Conservation (phyloP, 768 basidiomycete species). For the Cyclocybe aegerita region DNA sequence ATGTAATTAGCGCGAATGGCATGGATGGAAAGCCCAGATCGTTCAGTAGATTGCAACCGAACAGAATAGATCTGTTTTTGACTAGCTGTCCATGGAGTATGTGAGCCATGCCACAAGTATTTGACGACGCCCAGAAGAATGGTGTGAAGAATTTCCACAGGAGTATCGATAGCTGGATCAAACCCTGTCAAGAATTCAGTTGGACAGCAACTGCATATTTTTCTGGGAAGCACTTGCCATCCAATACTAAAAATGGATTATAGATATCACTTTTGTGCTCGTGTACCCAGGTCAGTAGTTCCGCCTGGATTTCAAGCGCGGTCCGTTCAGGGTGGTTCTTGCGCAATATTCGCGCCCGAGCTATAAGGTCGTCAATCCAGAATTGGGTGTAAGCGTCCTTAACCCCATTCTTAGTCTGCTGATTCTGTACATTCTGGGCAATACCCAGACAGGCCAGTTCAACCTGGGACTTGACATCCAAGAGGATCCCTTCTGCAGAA, state of each 20-base stretch:
- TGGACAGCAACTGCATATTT: background rate
- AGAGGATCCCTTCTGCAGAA: slow-evolving; percentile 17
- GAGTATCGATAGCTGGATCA: slow-evolving; percentile 31
- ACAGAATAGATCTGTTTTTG: slow-evolving; percentile 24
- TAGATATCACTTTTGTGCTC: slow-evolving; percentile 20
- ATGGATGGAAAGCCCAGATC: slow-evolving; percentile 26
- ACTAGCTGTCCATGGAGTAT: slow-evolving; percentile 27
- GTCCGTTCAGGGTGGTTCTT: slow-evolving; percentile 15
- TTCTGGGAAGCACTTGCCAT: slow-evolving; percentile 17
- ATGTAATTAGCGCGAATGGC: slow-evolving; percentile 39
- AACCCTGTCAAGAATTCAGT: slow-evolving; percentile 19
- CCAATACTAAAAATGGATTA: slow-evolving; percentile 29
- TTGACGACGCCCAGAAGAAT: slow-evolving; percentile 41
- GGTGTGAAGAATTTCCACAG: slow-evolving; percentile 45
- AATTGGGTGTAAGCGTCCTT: slow-evolving; percentile 38
- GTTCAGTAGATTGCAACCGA: slow-evolving; percentile 31
- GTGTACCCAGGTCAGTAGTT: slow-evolving; percentile 27
- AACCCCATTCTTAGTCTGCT: slow-evolving; percentile 32
- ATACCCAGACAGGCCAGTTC: slow-evolving; percentile 29
- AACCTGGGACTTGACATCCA: slow-evolving; percentile 29
- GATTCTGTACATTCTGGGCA: slow-evolving; percentile 20
- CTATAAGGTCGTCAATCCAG: slow-evolving; percentile 35
- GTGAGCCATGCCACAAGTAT: slow-evolving; percentile 38
- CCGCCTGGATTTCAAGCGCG: slow-evolving; percentile 17
- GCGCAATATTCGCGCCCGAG: slow-evolving; percentile 16